These are phyloP conservation scores for Hypsizygus ulmarius DNA, from an alignment of 1,284 basidiomycete species.

Conservation along the genomic window DNA sequence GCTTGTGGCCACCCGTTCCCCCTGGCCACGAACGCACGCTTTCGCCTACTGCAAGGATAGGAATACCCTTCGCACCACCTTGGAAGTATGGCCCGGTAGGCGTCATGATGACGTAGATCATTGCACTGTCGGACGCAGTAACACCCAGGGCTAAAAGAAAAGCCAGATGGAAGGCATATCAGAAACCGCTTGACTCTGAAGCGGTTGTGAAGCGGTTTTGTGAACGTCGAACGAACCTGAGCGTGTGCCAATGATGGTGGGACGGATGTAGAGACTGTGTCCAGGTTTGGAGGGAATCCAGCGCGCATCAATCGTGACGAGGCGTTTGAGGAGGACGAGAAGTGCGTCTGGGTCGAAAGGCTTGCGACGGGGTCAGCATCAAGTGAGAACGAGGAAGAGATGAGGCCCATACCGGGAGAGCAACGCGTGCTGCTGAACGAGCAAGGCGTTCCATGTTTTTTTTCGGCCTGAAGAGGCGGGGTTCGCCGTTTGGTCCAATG, in stretches of 20 bases:
- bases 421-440: slow-evolving; percentile 57
- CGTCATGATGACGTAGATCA: slow-evolving; percentile 68
- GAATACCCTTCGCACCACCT: slow-evolving; percentile 59
- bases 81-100: slow-evolving; percentile 76
- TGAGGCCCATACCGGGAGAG: slow-evolving; percentile 48
- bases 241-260: slow-evolving; percentile 83
- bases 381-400: neutral
- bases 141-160: slow-evolving; percentile 58
- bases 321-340: slow-evolving; percentile 65
- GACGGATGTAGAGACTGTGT: slow-evolving; percentile 78
- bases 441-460: slow-evolving; percentile 79
- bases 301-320: slow-evolving; percentile 64
- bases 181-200: neutral
- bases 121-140: slow-evolving; percentile 63
- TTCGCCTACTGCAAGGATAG: slow-evolving; percentile 67
- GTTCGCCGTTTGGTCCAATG: slow-evolving; percentile 58
- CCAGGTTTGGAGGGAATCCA: slow-evolving; percentile 75
- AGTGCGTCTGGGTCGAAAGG: slow-evolving; percentile 63
- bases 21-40: slow-evolving; percentile 84
- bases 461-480: slow-evolving; percentile 76
- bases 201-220: neutral
- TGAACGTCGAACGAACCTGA: slow-evolving; percentile 36
- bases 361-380: slow-evolving; percentile 30
- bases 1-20: slow-evolving; percentile 65
- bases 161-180: slow-evolving; percentile 1